These are phyloP conservation scores for Lojkania enalia DNA, from an alignment of 2,329 filamentous ascomycete species.

Conservation along the genomic window DNA sequence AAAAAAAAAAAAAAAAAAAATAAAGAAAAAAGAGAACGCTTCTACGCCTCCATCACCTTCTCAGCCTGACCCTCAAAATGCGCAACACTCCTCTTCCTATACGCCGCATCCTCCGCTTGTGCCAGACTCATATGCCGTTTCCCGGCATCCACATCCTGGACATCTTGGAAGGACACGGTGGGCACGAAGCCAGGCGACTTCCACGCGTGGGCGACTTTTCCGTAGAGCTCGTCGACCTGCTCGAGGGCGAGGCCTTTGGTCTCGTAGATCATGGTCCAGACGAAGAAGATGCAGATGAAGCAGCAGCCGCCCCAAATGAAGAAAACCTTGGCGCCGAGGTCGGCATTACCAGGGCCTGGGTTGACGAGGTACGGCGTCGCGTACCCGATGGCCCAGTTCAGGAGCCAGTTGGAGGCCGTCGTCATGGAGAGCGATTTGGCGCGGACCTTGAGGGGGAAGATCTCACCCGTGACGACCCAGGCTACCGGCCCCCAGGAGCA, in stretches of 20 bases:
- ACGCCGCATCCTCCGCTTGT: conserved; percentile 35
- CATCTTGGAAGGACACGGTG: conserved; percentile 43
- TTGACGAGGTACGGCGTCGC: conserved; percentile 74
- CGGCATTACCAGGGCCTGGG: conserved; percentile 59
- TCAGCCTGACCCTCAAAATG: conserved; percentile 3
- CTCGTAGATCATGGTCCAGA: conserved; percentile 75
- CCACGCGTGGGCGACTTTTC: conserved; percentile 71
- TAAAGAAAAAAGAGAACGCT: too few species aligned
- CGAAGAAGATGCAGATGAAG: conserved; percentile 63
- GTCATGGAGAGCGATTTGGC: conserved; percentile 56
- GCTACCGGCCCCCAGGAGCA: conserved; percentile 76
- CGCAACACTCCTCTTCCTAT: conserved; percentile 29
- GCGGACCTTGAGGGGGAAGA: conserved; percentile 52
- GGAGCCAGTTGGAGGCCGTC: conserved; percentile 60
- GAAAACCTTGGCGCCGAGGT: conserved; percentile 62
- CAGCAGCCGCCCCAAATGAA: conserved; percentile 61
- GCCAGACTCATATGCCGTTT: conserved; percentile 36
- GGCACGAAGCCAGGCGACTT: conserved; percentile 69
- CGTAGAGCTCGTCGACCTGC: conserved; percentile 80
- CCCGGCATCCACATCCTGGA: conserved; percentile 31
- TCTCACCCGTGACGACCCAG: conserved; percentile 60
- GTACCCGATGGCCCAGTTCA: conserved; percentile 54
- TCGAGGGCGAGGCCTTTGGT: conserved; percentile 77
- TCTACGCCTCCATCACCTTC: conserved; percentile 2
- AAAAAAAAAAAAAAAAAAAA: too few species aligned